Base-by-base conservation (phyloP, 108 stramenopile species). In the Fragilariopsis cylindrus region DNA sequence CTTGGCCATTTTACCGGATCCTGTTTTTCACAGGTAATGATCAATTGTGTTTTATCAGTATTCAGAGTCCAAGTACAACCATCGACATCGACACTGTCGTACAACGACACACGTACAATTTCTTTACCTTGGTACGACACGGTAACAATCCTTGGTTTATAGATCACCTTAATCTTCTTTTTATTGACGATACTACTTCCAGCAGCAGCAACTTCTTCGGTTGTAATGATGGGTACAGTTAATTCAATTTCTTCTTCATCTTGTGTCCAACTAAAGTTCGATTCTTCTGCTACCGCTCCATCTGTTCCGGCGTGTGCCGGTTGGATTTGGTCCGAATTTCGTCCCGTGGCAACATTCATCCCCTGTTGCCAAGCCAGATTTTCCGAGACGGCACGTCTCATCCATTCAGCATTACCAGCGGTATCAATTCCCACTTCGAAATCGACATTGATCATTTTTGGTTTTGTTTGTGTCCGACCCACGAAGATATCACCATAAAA, bases 401-500 rank as follows among this genome's bases (percentile, higher is more conserved):
- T 76, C 93, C 93, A 95, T 16, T 78, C 77, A 3, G 87, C 83
- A 18, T 19, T 65, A 6, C 70, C 79, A 40, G 79, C 76, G 7
- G 88, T 86, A 73, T 89, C 87, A 7, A 64, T 62, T 15, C 77
- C 84, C 11, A 65, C 65, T 45, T 42, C 82, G 71, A 82, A 88
- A 45, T 63, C 62, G 0, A 63, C 62, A 65, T 94, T 90, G 52
- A 67, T 65, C 65, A 90, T 48, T 19, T 18, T 44, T 3, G 79
- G 79, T 49, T 75, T 74, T 18, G 79, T 73, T 49, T 78, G 70
- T 3, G 88, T 80, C 5, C 93, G 71, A n/a, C 90, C 93, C 0
- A 95, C 57, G 58, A 91, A 92, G 1, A 95, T 81, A 64, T 95
- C 90, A 44, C 93, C 93, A 69, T 91, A 95, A 76, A 95, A 92